Conservation (phyloP, 164 flowering plant species). For the Pachysandra terminalis region DNA sequence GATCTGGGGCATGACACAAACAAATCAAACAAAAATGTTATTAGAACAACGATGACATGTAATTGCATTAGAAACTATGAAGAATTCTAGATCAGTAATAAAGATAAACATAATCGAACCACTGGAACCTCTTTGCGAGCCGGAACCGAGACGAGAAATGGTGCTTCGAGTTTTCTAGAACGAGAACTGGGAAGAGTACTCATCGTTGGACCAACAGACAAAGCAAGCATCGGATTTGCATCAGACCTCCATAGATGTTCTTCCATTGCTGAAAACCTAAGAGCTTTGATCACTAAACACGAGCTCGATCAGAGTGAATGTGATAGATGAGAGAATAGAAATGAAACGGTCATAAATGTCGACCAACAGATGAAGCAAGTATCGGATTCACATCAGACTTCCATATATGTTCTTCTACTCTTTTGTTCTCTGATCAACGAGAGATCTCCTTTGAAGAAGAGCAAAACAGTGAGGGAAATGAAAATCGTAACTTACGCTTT, state of each 20-base stretch:
- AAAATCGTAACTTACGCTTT: too few relatives aligned
- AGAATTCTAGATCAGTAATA: not conserved
- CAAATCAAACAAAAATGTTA: not conserved
- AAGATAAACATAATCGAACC: conserved; percentile 16
- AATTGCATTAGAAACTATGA: not conserved
- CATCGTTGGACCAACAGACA: conserved; percentile 51
- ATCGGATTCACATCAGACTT: conserved; percentile 31
- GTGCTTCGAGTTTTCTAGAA: conserved; percentile 51
- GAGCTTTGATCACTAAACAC: not conserved
- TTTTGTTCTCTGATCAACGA: too few relatives aligned
- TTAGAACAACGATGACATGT: not conserved
- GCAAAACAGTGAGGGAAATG: too few relatives aligned
- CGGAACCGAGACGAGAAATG: conserved; percentile 41
- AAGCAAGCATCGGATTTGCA: conserved; percentile 38
- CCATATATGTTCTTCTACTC: conserved; percentile 26
- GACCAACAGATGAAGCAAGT: conserved; percentile 44
- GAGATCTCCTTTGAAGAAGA: too few relatives aligned
- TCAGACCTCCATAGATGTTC: conserved; percentile 25
- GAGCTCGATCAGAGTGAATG: not conserved
- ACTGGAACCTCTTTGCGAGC: conserved; percentile 23
- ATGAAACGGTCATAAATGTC: too few relatives aligned
- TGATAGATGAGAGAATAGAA: too few relatives aligned
- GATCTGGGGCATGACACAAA: too few relatives aligned
- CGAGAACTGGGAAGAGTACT: conserved; percentile 48
- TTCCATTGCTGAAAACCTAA: conserved; percentile 11